phyloP scores from a whole-genome alignment of 306 rosid species.

The Styphnolobium japonicum region DNA sequence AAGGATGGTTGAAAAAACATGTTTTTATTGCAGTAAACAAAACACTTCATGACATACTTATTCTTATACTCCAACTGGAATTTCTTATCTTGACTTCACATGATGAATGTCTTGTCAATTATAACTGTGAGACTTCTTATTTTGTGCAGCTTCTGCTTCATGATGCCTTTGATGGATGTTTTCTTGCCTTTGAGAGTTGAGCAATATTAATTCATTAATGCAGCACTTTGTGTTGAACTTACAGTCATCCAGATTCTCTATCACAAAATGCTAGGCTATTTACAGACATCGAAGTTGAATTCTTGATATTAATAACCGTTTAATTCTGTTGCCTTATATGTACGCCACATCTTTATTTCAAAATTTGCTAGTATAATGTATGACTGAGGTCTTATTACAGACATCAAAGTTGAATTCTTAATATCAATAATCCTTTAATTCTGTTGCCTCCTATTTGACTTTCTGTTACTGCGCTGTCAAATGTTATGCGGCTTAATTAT shows the following conservation, averaged over 20 bases:
- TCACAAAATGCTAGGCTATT: not conserved
- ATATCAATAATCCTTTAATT: not conserved
- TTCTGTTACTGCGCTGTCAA: not conserved
- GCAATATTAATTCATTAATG: not conserved
- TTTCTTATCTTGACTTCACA: not conserved
- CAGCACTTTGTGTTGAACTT: not conserved
- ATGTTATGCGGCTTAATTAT: constrained; percentile 14
- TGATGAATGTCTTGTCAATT: not conserved
- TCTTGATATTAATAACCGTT: too few species aligned
- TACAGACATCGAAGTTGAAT: too few species aligned
- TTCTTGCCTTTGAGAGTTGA: not conserved
- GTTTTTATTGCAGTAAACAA: not conserved
- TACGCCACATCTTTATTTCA: not conserved
- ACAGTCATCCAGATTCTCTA: not conserved
- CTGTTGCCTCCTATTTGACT: not conserved
- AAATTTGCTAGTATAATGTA: not conserved
- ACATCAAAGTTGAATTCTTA: constrained; percentile 7
- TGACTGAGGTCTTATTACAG: not conserved
- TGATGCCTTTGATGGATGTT: not conserved
- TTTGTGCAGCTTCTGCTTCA: not conserved
- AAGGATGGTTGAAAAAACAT: not conserved
- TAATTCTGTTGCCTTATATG: not conserved
- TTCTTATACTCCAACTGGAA: not conserved
- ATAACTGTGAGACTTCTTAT: too few species aligned
- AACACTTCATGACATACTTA: not conserved